Conservation (phyloP, 495 filamentous ascomycete genomes). For the Mycothermus thermophilus region DNA sequence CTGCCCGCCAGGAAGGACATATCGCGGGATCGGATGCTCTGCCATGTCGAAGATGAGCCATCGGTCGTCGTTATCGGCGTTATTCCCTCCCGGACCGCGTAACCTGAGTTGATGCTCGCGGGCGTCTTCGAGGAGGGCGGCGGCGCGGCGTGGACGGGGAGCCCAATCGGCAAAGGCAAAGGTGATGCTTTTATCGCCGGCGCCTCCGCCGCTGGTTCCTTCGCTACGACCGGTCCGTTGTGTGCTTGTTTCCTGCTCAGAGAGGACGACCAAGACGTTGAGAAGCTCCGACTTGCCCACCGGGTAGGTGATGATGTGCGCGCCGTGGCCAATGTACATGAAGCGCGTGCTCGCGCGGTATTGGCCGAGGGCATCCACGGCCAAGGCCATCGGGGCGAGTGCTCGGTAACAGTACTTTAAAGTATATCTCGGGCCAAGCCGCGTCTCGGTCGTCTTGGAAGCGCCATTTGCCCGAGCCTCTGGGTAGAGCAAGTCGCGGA, state of each 20-base stretch:
- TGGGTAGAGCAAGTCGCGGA: slow-evolving; percentile 23
- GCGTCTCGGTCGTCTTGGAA: slow-evolving; percentile 3
- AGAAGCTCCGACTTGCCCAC: slow-evolving; percentile 23
- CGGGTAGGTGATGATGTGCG: slow-evolving; percentile 28
- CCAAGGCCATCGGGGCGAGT: slow-evolving; percentile 26
- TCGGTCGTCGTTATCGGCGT: slow-evolving; percentile 34
- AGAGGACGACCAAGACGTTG: slow-evolving; percentile 28
- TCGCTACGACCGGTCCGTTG: slow-evolving; percentile 15
- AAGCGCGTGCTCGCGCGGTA: slow-evolving; percentile 17
- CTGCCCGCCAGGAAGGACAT: slow-evolving; percentile 18
- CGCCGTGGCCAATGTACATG: slow-evolving; percentile 31
- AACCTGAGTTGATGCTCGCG: too few relatives aligned
- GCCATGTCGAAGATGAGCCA: slow-evolving; percentile 44
- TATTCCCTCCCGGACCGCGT: too few relatives aligned
- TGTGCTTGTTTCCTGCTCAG: slow-evolving; percentile 21
- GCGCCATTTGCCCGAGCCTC: too few relatives aligned
- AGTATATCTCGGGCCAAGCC: slow-evolving; percentile 21
- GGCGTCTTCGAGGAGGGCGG: too few relatives aligned
- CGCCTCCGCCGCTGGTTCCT: too few relatives aligned
- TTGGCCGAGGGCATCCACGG: slow-evolving; percentile 15
- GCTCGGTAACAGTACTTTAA: slow-evolving; percentile 32
- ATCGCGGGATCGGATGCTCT: slow-evolving; percentile 29
- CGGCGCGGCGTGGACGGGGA: too few relatives aligned
- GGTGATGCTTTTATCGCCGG: too few relatives aligned
- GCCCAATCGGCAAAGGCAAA: too few relatives aligned